Conservation (phyloP, 1,139 yeast species). For the Hemisphaericaspora xylofermentans region DNA sequence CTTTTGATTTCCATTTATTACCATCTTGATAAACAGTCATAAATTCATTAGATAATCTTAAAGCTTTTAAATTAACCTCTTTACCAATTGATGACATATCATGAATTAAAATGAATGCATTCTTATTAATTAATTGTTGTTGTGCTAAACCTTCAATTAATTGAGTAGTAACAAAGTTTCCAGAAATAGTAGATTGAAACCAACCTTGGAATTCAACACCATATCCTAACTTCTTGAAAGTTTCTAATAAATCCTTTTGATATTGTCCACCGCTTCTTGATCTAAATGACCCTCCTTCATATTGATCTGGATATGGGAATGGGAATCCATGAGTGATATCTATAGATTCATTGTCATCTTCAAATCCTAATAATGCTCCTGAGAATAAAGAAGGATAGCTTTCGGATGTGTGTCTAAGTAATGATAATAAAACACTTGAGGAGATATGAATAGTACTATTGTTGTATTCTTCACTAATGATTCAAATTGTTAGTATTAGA, state of each 20-base stretch:
- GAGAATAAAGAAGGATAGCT: constrained; percentile 64
- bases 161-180: constrained; percentile 65
- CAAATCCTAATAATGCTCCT: constrained; percentile 79
- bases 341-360: constrained; percentile 52
- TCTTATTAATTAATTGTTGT: constrained; percentile 64
- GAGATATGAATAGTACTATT: constrained; percentile 43
- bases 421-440: constrained; percentile 64
- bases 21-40: constrained; percentile 56
- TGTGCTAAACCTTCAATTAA: constrained; percentile 67
- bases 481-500: constrained; percentile 1
- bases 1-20: constrained; percentile 67
- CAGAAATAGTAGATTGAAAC: constrained; percentile 72
- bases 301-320: constrained; percentile 53
- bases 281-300: constrained; percentile 53
- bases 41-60: constrained; percentile 65
- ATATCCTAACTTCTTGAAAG: constrained; percentile 61
- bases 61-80: constrained; percentile 67
- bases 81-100: constrained; percentile 69
- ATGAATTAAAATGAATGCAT: constrained; percentile 67
- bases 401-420: constrained; percentile 73
- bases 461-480: constrained; percentile 11
- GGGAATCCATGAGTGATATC: constrained; percentile 69
- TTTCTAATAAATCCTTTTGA: constrained; percentile 66
- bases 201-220: constrained; percentile 81
- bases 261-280: constrained; percentile 65